Percentiles rank a stretch among this genome's conserved stretches.
Conservation (phyloP, 139 green algal genomes). For the Chlamydomonas eustigma region DNA sequence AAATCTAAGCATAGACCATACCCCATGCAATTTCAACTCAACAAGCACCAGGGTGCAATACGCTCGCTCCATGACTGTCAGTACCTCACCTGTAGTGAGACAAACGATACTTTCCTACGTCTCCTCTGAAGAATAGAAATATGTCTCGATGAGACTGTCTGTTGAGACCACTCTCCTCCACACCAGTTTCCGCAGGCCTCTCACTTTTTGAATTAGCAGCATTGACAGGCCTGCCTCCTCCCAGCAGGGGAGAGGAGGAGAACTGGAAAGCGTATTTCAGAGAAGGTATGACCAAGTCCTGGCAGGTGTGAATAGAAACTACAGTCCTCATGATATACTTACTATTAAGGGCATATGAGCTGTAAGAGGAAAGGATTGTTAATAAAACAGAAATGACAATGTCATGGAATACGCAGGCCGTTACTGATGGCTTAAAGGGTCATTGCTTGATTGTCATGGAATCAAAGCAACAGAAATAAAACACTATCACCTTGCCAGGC, state of each 20-base stretch:
- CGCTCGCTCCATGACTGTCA: not conserved
- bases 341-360: too few species aligned
- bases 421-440: too few species aligned
- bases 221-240: not conserved
- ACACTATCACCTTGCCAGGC: constrained; percentile 27
- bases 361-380: too few species aligned
- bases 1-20: too few species aligned
- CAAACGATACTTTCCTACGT: constrained; percentile 26
- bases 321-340: too few species aligned
- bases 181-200: not conserved
- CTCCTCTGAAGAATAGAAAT: constrained; percentile 39
- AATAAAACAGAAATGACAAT: too few species aligned
- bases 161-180: not conserved
- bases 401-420: too few species aligned
- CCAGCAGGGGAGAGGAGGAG: constrained; percentile 30
- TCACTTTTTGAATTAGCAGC: not conserved
- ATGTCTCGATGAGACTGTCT: constrained; percentile 17
- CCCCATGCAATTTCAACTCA: too few species aligned
- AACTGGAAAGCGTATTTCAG: constrained; percentile 34
- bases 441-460: too few species aligned
- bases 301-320: too few species aligned
- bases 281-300: constrained; percentile 43
- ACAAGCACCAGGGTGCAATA: too few species aligned
- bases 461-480: too few species aligned
- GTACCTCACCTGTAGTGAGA: constrained; percentile 17